Evolutionary conservation across 192 early-diverging fungal genomes (phyloP), one percentile per base, ranked within the genome.

Genomic region (Pecoramyces ruminantium): DNA sequence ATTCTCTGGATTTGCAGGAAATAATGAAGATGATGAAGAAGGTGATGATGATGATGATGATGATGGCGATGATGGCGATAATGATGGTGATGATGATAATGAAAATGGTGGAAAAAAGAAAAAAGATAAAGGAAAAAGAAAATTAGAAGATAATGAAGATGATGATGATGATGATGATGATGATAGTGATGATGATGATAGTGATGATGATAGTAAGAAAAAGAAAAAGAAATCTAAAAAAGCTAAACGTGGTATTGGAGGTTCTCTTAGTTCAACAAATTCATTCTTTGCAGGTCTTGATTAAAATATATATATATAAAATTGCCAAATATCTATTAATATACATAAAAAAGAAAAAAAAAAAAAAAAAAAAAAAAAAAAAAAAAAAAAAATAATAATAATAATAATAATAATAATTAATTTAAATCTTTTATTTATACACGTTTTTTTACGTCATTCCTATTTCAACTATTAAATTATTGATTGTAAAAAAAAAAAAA

Each of bases 161-260:
- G 82, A 88, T 11, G 90, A 89, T 28, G 87, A 85, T 1, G 79
- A 83, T 34, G 88, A 88, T 3, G 87, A 79, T 42, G 80, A 84
- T 17, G 86, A 86, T 3, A 86, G 86, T 13, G 86, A 86, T 2
- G 87, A 84, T 21, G 85, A 90, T n/a, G 83, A 86, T n/a, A 30
- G 81, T 67, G 39, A 13, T 16, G 39, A 21, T 30, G 83, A 86
- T 21, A 77, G 81, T 17, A 85, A 80, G 18, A 78, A 82, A 12
- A 86, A 79, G 77, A 87, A 82, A 81, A 87, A 85, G 83, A 87
- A 87, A 58, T 28, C 84, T 80, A 87, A 86, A 80, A 80, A 80
- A 21, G 84, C 83, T 21, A 87, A 85, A 67, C 30, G 78, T 27
- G 84, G 80, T 27, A 83, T 85, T 80, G 40, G 42, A 30, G 28